Evolutionary conservation across 2,329 filamentous ascomycete species (phyloP).

Genomic region (Penicillium sp.): DNA sequence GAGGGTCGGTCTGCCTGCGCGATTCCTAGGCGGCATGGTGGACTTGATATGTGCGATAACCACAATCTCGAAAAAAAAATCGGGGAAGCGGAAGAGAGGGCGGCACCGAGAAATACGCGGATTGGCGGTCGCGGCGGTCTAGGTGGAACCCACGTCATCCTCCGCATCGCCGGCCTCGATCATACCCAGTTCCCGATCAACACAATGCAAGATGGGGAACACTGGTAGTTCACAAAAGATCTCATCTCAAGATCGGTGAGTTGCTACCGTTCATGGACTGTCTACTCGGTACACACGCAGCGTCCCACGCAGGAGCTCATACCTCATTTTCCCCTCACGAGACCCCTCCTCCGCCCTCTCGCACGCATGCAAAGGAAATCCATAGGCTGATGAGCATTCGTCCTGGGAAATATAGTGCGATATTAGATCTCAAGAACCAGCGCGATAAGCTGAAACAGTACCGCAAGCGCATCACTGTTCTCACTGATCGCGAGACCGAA

Average conservation of each 20-base stretch:
- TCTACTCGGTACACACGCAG: not conserved
- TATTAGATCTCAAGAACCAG: constrained; percentile 95
- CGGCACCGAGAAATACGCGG: constrained; percentile 14
- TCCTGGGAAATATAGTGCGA: constrained; percentile 61
- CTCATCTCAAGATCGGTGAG: constrained; percentile 81
- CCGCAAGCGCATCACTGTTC: constrained; percentile 79
- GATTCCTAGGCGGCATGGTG: constrained; percentile 40
- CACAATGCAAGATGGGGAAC: constrained; percentile 59
- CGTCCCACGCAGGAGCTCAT: not conserved
- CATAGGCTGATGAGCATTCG: not conserved
- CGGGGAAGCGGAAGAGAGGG: constrained; percentile 18
- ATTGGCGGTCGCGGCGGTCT: constrained; percentile 19
- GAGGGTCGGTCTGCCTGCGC: constrained; percentile 48
- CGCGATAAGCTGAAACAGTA: constrained; percentile 97
- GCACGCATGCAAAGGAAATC: not conserved
- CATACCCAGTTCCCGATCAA: not conserved
- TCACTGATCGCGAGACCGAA: constrained; percentile 83
- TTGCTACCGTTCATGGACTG: constrained; percentile 6
- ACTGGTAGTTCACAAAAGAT: constrained; percentile 62
- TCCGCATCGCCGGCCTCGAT: not conserved
- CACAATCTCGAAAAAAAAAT: constrained; percentile 22
- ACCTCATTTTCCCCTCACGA: constrained; percentile 15
- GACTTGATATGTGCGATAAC: constrained; percentile 13
- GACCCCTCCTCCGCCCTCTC: constrained; percentile 8
- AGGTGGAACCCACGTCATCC: constrained; percentile 59